Percentiles rank a stretch among this genome's conserved stretches.
phyloP scores from a whole-genome alignment of 2,329 filamentous ascomycete species.

The Juglanconis sp. region DNA sequence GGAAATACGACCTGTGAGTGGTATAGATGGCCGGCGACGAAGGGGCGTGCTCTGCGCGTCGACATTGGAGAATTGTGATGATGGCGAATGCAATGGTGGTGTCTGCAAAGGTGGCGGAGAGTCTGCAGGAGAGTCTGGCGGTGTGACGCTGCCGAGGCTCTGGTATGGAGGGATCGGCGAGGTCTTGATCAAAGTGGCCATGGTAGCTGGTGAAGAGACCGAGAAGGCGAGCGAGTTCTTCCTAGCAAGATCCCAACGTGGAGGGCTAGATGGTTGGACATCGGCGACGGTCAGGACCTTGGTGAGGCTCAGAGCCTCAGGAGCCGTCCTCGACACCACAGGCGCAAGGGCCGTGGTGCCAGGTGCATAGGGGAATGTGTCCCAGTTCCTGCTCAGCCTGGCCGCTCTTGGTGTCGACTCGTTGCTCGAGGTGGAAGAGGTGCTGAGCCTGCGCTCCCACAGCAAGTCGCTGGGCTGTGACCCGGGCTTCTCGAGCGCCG shows the following conservation, averaged over 20 bases:
- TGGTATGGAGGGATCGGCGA: conserved; percentile 5
- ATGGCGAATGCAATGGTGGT: background rate
- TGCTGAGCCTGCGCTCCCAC: conserved; percentile 12
- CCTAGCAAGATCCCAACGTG: background rate
- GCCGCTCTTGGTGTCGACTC: conserved; percentile 1
- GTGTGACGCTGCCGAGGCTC: conserved; percentile 8
- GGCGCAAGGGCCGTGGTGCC: background rate
- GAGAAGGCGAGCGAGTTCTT: conserved; percentile 5
- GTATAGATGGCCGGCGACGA: background rate
- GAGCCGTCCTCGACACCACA: background rate
- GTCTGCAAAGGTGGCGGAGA: background rate
- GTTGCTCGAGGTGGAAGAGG: conserved; percentile 5
- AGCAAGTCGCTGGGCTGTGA: conserved; percentile 14
- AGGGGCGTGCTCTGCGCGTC: conserved; percentile 5
- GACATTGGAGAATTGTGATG: conserved; percentile 7
- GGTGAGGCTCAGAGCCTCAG: conserved; percentile 3
- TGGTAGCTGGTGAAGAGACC: background rate
- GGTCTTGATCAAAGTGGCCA: conserved; percentile 6
- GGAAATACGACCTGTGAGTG: conserved; percentile 4
- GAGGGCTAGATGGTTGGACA: conserved; percentile 7
- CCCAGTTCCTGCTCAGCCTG: conserved; percentile 23
- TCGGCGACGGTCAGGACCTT: conserved; percentile 14
- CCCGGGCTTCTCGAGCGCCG: conserved; percentile 11
- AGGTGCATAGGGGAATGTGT: background rate
- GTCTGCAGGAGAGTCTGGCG: conserved; percentile 12